Evolutionary conservation across 768 basidiomycete species (phyloP).

Genomic region (Podaxis sp.): DNA sequence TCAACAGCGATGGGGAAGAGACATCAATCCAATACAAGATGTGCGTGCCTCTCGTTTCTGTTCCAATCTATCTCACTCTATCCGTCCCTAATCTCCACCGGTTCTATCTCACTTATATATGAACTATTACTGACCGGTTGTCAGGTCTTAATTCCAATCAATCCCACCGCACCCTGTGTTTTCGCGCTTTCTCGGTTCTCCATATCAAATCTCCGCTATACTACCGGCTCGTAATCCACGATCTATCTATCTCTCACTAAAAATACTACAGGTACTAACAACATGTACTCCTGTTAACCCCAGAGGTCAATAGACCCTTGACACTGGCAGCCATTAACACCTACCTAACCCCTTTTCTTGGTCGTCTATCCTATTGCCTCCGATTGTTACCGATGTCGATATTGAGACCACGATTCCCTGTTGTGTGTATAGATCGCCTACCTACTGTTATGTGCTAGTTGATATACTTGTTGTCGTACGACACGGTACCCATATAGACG

Average conservation of each 20-base stretch:
- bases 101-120: constrained; percentile 12
- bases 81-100: constrained; percentile 12
- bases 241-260: background rate
- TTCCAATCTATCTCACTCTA: constrained; percentile 14
- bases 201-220: background rate
- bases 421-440: background rate
- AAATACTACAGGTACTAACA: constrained; percentile 6
- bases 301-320: background rate
- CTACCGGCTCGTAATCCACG: constrained; percentile 3
- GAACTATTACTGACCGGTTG: constrained; percentile 59
- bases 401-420: background rate
- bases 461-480: background rate
- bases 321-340: background rate
- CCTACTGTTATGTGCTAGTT: background rate
- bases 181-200: background rate
- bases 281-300: background rate
- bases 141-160: constrained; percentile 62
- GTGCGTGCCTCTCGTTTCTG: constrained; percentile 48
- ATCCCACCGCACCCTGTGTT: constrained; percentile 10
- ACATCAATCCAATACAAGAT: constrained; percentile 70
- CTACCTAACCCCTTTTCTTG: background rate
- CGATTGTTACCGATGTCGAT: background rate
- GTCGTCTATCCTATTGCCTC: background rate
- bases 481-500: background rate
- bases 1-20: constrained; percentile 29